Evolutionary conservation across 805 yeast species (phyloP), one percentile per base, ranked within the genome.

Genomic region (Hermanozyma aechmeae): DNA sequence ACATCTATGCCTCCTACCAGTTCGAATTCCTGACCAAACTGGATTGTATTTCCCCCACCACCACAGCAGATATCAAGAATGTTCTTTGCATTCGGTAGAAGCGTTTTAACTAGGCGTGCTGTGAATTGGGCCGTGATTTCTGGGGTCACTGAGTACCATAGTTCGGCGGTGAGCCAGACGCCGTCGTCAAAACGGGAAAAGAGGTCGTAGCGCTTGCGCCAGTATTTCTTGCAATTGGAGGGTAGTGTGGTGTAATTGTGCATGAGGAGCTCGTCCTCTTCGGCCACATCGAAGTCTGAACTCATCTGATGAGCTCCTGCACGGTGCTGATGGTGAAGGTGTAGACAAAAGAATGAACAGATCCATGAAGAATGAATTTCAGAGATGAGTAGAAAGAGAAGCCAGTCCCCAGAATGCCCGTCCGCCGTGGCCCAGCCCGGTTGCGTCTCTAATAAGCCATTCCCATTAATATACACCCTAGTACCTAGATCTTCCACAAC

Each of bases 131-230:
- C 92, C 1, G 82, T 57, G 2, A 50, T 43, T 45, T 87, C 96
- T 0, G 95, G 87, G 0, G 97, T 87, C 4, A 85, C 95, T 32
- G 89, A 78, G 51, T 65, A 87, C 92, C 95, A 82, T 28, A 85
- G 62, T 46, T 79, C 92, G 11, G 70, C 59, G 1, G 80, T 79
- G 58, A 87, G 61, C 30, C 63, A 62, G 2, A 85, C 65, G 0
- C 92, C 89, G 5, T 73, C 68, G 43, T 82, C 84, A 40, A 65
- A 80, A 37, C 55, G 60, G 5, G 73, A 57, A 48, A 86, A 86
- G 7, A 86, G 48, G 11, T 48, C 46, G 38, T 71, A 66, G n/a
- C 94, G 53, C 24, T 68, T 65, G 14, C 50, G 50, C 86, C 87
- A 83, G 50, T 68, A 77, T 46, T 75, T 76, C 31, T 51, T 52